Conservation (phyloP, 192 early-diverging fungal species). For the Backusella mclennaniae region DNA sequence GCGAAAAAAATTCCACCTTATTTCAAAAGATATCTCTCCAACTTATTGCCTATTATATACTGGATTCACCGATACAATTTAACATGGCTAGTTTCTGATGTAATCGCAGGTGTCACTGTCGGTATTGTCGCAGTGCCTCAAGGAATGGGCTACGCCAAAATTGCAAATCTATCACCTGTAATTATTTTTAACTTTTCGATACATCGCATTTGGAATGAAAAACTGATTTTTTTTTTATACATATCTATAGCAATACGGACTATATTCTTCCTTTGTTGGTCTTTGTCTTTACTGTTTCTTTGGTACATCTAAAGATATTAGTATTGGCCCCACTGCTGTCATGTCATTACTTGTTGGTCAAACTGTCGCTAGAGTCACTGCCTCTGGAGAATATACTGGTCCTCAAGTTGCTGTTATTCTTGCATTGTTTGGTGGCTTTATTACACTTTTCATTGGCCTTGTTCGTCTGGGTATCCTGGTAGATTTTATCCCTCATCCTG, state of each 20-base stretch:
- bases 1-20: slow-evolving; percentile 17
- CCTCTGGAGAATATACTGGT: slow-evolving; percentile 71
- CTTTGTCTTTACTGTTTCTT: slow-evolving; percentile 67
- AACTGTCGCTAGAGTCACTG: slow-evolving; percentile 41
- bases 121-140: slow-evolving; percentile 77
- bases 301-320: slow-evolving; percentile 73
- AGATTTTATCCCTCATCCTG: slow-evolving; percentile 84
- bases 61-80: slow-evolving; percentile 34
- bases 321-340: slow-evolving; percentile 69
- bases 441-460: slow-evolving; percentile 71
- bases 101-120: slow-evolving; percentile 73
- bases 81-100: slow-evolving; percentile 42
- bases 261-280: slow-evolving; percentile 76
- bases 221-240: background rate
- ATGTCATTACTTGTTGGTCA: slow-evolving; percentile 78
- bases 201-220: background rate
- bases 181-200: background rate
- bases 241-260: slow-evolving; percentile 53
- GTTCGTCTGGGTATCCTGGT: slow-evolving; percentile 84
- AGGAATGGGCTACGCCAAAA: slow-evolving; percentile 66
- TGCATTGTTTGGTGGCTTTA: slow-evolving; percentile 72
- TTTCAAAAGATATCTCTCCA: slow-evolving; percentile 19
- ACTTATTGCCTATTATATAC: slow-evolving; percentile 25
- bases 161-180: slow-evolving; percentile 56
- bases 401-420: slow-evolving; percentile 61